Evolutionary conservation across 2,329 filamentous ascomycete genomes (phyloP), one percentile per base, ranked within the genome.

Genomic region (Sporothrix brasiliensis): DNA sequence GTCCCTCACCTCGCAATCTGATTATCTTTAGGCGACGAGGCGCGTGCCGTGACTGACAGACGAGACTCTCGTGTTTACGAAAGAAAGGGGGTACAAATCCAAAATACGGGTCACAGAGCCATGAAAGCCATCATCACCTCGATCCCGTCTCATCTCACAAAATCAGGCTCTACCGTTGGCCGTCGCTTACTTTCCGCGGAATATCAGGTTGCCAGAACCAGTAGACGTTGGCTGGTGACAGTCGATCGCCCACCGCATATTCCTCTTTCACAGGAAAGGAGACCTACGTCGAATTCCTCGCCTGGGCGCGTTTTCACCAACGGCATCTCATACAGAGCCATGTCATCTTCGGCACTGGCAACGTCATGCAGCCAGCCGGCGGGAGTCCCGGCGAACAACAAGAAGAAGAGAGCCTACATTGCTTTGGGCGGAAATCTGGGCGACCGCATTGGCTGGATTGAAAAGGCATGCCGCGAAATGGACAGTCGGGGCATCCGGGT

Each of bases 361-460:
- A 67, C 72, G 21, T 44, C 65, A 3, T 72, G 70, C 68, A 71
- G 73, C 69, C 72, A 71, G 69, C 61, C 71, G 34, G 41, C 44
- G 16, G 66, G 44, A 3, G 24, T 24, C 5, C 27, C 49, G 34
- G 41, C 5, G 52, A 30, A 16, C 14, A 49, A 56, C 72, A 49
- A 39, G 13, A 73, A 71, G 74, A 81, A 79, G 74, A 85, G 80
- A 58, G 93, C 91, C 0, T 97, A 92, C 78, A 88, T 99, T 76
- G 95, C 94, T 9, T 83, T 99, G 7, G 95, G 95, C 0, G 97
- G 94, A 81, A 99, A 99, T 79, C 80, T 98, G 67, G 94, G 94
- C 4, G 90, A 98, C 78, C 89, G 94, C 54, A 86, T 97, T 67
- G 86, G 85, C 54, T 91, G 91, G 87, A 96, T 99, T 74, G 93